These are phyloP conservation scores for Naganishia albida DNA, from an alignment of 1,284 basidiomycete genomes.

Conservation along the genomic window DNA sequence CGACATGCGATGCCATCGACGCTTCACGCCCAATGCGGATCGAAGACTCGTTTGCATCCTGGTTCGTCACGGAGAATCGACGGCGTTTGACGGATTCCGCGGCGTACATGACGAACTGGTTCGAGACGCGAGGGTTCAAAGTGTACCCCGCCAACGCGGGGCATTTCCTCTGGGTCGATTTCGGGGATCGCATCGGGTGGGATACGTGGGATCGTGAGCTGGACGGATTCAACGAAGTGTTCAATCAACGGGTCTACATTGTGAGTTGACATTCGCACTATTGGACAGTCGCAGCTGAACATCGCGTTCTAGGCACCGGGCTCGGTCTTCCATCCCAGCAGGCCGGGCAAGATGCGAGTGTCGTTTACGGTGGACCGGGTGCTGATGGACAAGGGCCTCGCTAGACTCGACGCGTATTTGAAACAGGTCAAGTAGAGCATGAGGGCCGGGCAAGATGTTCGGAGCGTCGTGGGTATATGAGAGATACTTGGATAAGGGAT, in stretches of 20 bases:
- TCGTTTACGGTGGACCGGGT: constrained; percentile 32
- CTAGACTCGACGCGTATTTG: constrained; percentile 25
- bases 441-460: too few relatives aligned
- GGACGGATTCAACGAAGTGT: constrained; percentile 48
- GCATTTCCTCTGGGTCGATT: constrained; percentile 51
- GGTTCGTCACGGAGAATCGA: constrained; percentile 46
- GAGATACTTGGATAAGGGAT: too few relatives aligned
- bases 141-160: constrained; percentile 51
- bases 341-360: constrained; percentile 33
- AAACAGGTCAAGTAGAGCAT: not conserved
- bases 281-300: too few relatives aligned
- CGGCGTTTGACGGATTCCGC: constrained; percentile 46
- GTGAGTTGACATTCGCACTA: constrained; percentile 35
- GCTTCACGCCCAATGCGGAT: constrained; percentile 38
- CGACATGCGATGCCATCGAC: constrained; percentile 51
- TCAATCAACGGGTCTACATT: constrained; percentile 52
- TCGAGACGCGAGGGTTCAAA: constrained; percentile 44
- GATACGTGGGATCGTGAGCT: constrained; percentile 44
- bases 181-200: constrained; percentile 45
- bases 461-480: too few relatives aligned
- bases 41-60: constrained; percentile 38
- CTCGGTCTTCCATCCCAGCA: constrained; percentile 33
- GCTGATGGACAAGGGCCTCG: constrained; percentile 29
- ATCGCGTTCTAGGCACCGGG: constrained; percentile 32
- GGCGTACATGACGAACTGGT: constrained; percentile 46